Base-by-base conservation (phyloP, 495 filamentous ascomycete species). In the Aspergillus funiculosus region DNA sequence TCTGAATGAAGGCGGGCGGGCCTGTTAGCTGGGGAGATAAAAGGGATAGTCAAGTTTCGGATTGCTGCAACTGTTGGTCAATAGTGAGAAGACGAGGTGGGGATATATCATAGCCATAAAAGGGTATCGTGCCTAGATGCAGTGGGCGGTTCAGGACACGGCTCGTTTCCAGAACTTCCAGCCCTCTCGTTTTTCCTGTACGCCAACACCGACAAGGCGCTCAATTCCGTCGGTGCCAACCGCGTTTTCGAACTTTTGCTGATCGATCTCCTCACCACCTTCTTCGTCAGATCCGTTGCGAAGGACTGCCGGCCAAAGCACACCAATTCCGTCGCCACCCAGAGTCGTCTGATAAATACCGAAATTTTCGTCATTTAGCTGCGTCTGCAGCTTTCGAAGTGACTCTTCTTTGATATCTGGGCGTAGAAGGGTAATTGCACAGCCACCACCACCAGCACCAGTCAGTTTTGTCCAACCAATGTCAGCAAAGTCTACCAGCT, bases 401-500 rank as follows among this genome's bases (percentile, higher is more conserved):
- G 67, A 77, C 34, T 78, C 69, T 11, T 58, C 43, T 35, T 69
- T 59, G 35, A 66, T 65, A 28, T 76, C 72, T 0, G 89, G 87
- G 46, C 82, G 86, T 28, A 97, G 71, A 4, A 98, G 66, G 3
- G 90, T 92, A 54, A 98, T 96, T 1, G 89, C 89, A 62, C 92
- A 95, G 1, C 92, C 92, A 28, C 92, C 92, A 4, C 91, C 92
- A 9, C 92, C 92, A 5, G 90, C 92, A 44, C 92, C 92, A 1
- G 92, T 98, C 36, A 98, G 76, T 60, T 98, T 98, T 4, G 92
- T 94, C 88, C 89, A 96, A 24, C 92, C 92, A 43, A 95, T 83
- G n/a, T 86, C 83, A 24, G 86, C 75, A 47, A 86, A 79, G 53
- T 96, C 91, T 37, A 96, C 86, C 13, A 98, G 72, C 66, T 94